Percentiles rank a stretch among this genome's conserved stretches.
phyloP scores from a whole-genome alignment of 805 yeast species.

The Yarrowia keelungensis region DNA sequence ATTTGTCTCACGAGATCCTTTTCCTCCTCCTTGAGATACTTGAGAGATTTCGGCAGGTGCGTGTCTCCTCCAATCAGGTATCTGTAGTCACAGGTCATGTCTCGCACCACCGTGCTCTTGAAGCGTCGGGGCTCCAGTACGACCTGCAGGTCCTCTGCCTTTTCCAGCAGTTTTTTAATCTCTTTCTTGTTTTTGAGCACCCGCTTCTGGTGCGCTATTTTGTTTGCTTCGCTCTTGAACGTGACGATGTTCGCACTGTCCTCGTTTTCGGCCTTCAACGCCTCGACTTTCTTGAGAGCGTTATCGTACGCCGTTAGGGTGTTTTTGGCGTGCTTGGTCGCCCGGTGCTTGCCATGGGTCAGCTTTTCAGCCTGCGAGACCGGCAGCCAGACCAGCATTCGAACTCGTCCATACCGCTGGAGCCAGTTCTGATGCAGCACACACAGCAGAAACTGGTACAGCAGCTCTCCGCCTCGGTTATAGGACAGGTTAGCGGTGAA shows the following conservation, averaged over 20 bases:
- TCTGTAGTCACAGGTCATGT: conserved; percentile 27
- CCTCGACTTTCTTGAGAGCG: no score
- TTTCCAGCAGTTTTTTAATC: no score
- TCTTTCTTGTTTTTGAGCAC: background rate
- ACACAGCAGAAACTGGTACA: conserved; percentile 14
- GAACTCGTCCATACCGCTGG: conserved; percentile 30
- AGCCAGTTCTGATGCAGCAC: conserved; percentile 33
- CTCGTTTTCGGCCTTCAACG: background rate
- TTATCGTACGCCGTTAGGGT: background rate
- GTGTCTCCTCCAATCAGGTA: conserved; percentile 27
- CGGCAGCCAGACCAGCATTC: conserved; percentile 32
- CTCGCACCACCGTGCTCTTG: conserved; percentile 12
- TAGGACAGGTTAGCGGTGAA: conserved; percentile 29
- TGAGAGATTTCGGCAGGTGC: background rate
- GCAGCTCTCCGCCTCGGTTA: background rate
- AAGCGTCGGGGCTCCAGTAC: background rate
- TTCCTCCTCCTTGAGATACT: background rate
- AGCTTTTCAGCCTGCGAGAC: conserved; percentile 3
- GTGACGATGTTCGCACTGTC: no score
- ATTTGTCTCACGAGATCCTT: no score
- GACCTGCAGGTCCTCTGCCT: no score
- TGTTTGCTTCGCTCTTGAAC: background rate
- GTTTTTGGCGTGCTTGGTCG: background rate
- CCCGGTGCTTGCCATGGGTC: background rate
- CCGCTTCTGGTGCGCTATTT: background rate